Evolutionary conservation across 306 rosid genomes (phyloP), one percentile per base, ranked within the genome.

Genomic region (Cotoneaster glaucophyllus): DNA sequence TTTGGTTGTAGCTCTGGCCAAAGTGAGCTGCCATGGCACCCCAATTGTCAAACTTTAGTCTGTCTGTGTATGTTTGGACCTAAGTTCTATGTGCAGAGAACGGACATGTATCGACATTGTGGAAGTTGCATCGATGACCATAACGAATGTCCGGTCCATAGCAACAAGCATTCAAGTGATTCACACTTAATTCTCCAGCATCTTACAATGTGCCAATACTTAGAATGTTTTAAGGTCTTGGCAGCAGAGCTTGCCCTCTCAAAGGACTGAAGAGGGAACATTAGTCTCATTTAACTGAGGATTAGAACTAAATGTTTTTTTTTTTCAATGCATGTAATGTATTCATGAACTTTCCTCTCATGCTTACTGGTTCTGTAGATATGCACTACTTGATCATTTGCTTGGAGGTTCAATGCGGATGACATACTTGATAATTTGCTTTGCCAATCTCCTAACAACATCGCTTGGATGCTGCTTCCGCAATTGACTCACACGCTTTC

Each of bases 391-490:
- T n/a, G n/a, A n/a, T n/a, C n/a, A n/a, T n/a, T n/a, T n/a, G n/a
- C n/a, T n/a, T n/a, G n/a, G n/a, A n/a, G n/a, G n/a, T n/a, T n/a
- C n/a, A n/a, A n/a, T n/a, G n/a, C n/a, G n/a, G n/a, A 44, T 41
- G 61, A 29, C 17, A 21, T 72, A 96, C 99, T 93, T 96, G 91
- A 96, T 97, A 81, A 96, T 88, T 79, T 85, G 87, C 90, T 92
- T 96, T 88, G 93, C 99, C 89, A 92, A 90, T 89, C 93, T 79
- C 67, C 90, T 85, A 81, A 96, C 98, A 80, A 90, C 97, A 34
- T 92, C 96, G 59, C 77, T 87, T 3, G 97, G 90, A 26, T 96
- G 78, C 85, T 92, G 92, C 85, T 96, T 96, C 72, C 98, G 83
- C 80, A 92, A 87, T 39, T 85, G 92, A 87, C 91, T 96, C 90